Evolutionary conservation across 371 early-diverging fungal genomes (phyloP).

Genomic region (Sporodiniella umbellata): DNA sequence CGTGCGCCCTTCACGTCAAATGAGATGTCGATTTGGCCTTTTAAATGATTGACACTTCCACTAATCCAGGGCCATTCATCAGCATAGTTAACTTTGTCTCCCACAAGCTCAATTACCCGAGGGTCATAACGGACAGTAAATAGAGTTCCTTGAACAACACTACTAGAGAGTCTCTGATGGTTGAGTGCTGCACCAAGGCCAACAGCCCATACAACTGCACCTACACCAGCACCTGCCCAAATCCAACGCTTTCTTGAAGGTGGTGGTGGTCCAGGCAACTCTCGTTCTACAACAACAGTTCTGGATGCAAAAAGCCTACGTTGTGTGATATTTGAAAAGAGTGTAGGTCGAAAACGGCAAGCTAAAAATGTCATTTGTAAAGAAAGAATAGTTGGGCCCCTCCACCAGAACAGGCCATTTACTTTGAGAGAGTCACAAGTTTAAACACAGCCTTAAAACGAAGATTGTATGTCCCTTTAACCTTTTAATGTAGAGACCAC

Average conservation of each 20-base stretch:
- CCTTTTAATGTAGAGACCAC: too few relatives aligned
- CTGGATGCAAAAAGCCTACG: conserved; percentile 13
- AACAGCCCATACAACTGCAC: conserved; percentile 58
- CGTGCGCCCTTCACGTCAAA: conserved; percentile 55
- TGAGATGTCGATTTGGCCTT: conserved; percentile 60
- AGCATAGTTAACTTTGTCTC: conserved; percentile 58
- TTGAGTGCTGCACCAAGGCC: conserved; percentile 60
- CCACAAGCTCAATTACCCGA: conserved; percentile 52
- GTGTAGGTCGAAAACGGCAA: conserved; percentile 1
- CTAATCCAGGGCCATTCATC: conserved; percentile 66
- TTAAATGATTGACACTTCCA: conserved; percentile 66
- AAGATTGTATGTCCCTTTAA: too few relatives aligned
- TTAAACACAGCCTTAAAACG: too few relatives aligned
- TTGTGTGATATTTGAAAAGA: neutral
- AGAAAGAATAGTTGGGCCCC: neutral
- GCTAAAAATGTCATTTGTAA: conserved; percentile 4
- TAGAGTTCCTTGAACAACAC: conserved; percentile 60
- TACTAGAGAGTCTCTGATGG: conserved; percentile 62
- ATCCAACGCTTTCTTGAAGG: conserved; percentile 38
- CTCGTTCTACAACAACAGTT: conserved; percentile 38
- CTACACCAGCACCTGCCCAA: conserved; percentile 48
- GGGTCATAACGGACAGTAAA: conserved; percentile 64
- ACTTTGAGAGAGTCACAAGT: too few relatives aligned
- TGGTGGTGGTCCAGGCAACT: conserved; percentile 31
- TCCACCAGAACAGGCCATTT: too few relatives aligned